phyloP scores from a whole-genome alignment of 805 yeast species.

The Suhomyces xylopsoci region DNA sequence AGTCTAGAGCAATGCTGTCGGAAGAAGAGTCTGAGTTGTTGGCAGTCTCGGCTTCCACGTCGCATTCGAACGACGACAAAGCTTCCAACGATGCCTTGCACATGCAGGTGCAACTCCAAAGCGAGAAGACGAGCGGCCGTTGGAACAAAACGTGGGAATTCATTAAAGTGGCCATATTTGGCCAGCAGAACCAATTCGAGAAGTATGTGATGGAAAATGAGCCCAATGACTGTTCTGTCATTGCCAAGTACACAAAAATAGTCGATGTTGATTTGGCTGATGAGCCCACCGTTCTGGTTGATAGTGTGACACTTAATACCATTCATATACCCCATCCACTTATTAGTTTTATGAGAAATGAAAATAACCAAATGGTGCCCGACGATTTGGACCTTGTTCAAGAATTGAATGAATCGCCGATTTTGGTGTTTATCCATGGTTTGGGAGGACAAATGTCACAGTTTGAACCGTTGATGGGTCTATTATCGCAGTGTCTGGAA shows the following conservation, averaged over 20 bases:
- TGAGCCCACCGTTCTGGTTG: constrained; percentile 17
- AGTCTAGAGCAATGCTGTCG: constrained; percentile 1
- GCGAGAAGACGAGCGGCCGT: constrained; percentile 16
- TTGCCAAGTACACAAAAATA: constrained; percentile 46
- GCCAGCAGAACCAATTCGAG: constrained; percentile 38
- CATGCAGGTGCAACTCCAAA: constrained; percentile 7
- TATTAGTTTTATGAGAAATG: constrained; percentile 17
- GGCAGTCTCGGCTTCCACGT: constrained; percentile 2
- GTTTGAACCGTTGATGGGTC: constrained; percentile 69
- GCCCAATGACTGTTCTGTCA: constrained; percentile 55
- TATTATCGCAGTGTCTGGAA: constrained; percentile 59
- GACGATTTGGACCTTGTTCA: constrained; percentile 20
- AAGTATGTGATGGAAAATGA: constrained; percentile 37
- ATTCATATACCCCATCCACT: constrained; percentile 53
- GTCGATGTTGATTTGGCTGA: constrained; percentile 33
- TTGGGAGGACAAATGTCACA: constrained; percentile 88
- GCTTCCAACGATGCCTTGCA: not conserved
- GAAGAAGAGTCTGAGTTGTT: constrained; percentile 3
- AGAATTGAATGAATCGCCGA: constrained; percentile 51
- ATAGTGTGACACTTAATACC: constrained; percentile 37
- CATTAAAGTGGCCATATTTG: constrained; percentile 20
- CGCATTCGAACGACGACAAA: not conserved
- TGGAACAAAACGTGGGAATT: constrained; percentile 25
- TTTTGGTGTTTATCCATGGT: constrained; percentile 75
- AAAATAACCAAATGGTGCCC: constrained; percentile 15